Evolutionary conservation across 202 grass and related monocot species (phyloP).

Genomic region (Musa balbisiana): DNA sequence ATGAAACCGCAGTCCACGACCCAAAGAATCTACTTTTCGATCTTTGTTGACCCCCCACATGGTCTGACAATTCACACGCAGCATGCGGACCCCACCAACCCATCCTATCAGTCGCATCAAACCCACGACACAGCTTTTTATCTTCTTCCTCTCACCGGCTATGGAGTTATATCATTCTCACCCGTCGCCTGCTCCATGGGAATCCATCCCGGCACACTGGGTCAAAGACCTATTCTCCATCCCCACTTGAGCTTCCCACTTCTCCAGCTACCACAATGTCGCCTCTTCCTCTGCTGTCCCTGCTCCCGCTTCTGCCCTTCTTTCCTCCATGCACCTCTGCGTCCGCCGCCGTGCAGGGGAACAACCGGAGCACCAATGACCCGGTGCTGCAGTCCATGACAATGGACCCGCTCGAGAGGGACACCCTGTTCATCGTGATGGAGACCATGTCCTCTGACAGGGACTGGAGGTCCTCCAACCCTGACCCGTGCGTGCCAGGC

Average conservation of each 20-base stretch:
- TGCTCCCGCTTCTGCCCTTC: not conserved
- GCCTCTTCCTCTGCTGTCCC: not conserved
- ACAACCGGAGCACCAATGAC: not conserved
- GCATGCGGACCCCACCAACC: not conserved
- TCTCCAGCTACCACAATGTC: not conserved
- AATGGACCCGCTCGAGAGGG: conserved; percentile 53
- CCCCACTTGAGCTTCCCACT: not conserved
- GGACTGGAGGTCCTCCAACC: conserved; percentile 71
- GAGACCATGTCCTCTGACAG: conserved; percentile 77
- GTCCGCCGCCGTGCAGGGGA: not conserved
- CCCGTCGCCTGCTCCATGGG: not conserved
- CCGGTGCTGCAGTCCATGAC: conserved; percentile 4
- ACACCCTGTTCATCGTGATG: conserved; percentile 76
- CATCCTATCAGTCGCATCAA: not conserved
- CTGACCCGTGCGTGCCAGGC: conserved; percentile 47
- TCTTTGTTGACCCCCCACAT: too few relatives aligned
- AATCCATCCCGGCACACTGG: not conserved
- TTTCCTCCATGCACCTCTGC: not conserved
- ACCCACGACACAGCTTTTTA: not conserved
- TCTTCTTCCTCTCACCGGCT: not conserved
- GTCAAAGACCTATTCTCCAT: not conserved
- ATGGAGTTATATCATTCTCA: not conserved
- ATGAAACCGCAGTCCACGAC: too few relatives aligned
- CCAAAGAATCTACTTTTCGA: too few relatives aligned
- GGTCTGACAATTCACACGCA: too few relatives aligned